Conservation (phyloP, 2,329 filamentous ascomycete genomes). For the Fusarium guadeloupense region DNA sequence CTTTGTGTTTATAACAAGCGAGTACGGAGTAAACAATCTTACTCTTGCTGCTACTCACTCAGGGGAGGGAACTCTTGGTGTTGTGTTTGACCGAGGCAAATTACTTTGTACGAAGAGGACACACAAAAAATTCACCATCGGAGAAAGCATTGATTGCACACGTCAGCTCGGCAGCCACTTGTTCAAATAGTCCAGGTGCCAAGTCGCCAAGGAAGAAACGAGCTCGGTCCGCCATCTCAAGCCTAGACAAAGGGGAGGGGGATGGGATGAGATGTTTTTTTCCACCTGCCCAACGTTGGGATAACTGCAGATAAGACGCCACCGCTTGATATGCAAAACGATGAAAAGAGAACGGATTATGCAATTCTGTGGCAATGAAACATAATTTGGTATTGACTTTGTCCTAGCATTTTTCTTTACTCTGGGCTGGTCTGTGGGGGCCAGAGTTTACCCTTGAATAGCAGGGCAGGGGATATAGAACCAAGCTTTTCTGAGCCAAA, state of each 20-base stretch:
- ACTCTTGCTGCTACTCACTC: no score
- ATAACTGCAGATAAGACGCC: conserved; percentile 12
- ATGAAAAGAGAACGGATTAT: background rate
- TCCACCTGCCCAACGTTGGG: background rate
- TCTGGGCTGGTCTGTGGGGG: conserved; percentile 12
- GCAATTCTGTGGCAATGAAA: conserved; percentile 7
- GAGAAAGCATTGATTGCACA: conserved; percentile 19
- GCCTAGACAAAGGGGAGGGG: conserved; percentile 4
- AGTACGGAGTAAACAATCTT: conserved; percentile 12
- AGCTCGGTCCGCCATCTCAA: no score
- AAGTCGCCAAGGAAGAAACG: conserved; percentile 6
- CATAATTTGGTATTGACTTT: conserved; percentile 6
- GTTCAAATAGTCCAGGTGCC: conserved; percentile 8
- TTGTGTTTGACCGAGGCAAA: background rate
- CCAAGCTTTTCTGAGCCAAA: conserved; percentile 34
- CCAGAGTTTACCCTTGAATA: conserved; percentile 15
- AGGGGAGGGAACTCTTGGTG: background rate
- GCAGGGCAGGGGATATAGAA: conserved; percentile 4
- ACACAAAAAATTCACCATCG: conserved; percentile 18
- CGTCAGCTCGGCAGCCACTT: conserved; percentile 33
- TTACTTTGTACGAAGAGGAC: background rate
- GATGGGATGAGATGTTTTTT: no score
- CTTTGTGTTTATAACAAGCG: conserved; percentile 6
- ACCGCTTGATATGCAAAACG: conserved; percentile 6
- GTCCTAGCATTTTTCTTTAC: conserved; percentile 8